phyloP scores from a whole-genome alignment of 495 filamentous ascomycete genomes.

The Tuber borchii region DNA sequence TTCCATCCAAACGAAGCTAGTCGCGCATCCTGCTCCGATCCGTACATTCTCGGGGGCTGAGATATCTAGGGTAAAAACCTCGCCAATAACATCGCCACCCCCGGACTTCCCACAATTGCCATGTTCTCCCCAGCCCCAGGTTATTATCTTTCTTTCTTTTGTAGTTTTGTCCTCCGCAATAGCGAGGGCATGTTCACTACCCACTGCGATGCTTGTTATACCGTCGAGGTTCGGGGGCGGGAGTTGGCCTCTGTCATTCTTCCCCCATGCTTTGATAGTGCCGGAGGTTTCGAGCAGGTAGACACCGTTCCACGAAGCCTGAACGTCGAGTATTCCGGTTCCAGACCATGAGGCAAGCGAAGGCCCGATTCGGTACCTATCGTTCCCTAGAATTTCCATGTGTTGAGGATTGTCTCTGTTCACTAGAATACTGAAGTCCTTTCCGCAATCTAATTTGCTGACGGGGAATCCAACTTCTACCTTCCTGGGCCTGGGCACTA shows the following conservation, averaged over 20 bases:
- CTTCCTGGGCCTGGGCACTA: slow-evolving; percentile 54
- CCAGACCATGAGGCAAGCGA: slow-evolving; percentile 51
- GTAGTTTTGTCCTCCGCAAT: slow-evolving; percentile 48
- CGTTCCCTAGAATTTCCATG: slow-evolving; percentile 58
- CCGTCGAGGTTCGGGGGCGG: slow-evolving; percentile 53
- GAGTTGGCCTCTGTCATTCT: slow-evolving; percentile 76
- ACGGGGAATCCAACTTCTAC: slow-evolving; percentile 56
- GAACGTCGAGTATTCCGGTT: slow-evolving; percentile 52
- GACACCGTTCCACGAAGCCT: slow-evolving; percentile 65
- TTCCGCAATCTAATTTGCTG: slow-evolving; percentile 62
- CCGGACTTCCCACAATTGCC: slow-evolving; percentile 79
- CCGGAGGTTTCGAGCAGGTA: slow-evolving; percentile 59
- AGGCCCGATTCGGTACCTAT: slow-evolving; percentile 34
- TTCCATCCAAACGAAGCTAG: slow-evolving; percentile 62
- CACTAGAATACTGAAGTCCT: slow-evolving; percentile 73
- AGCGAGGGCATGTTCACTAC: slow-evolving; percentile 80
- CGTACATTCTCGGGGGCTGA: slow-evolving; percentile 45
- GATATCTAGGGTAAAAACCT: slow-evolving; percentile 25
- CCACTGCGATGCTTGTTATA: slow-evolving; percentile 58
- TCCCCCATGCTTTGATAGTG: slow-evolving; percentile 60
- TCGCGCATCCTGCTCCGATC: slow-evolving; percentile 80
- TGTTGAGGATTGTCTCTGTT: slow-evolving; percentile 48
- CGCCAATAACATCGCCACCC: slow-evolving; percentile 55
- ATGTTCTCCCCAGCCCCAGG: slow-evolving; percentile 97
- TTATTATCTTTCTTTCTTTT: slow-evolving; percentile 50